phyloP scores from a whole-genome alignment of 805 yeast genomes.

The Ogataea henricii region DNA sequence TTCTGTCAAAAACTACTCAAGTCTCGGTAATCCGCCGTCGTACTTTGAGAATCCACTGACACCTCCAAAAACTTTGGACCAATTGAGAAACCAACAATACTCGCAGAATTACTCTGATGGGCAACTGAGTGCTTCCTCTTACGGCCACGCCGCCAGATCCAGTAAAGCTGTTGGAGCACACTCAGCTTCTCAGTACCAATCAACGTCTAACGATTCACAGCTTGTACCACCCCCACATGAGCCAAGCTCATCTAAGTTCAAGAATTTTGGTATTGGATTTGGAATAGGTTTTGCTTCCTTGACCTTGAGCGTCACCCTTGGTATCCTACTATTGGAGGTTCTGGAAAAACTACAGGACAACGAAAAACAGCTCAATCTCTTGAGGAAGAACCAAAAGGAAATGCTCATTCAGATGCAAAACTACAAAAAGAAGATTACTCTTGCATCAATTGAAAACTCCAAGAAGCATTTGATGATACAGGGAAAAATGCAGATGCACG shows the following conservation, averaged over 20 bases:
- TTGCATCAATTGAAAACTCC: constrained; percentile 54
- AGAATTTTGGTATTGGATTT: constrained; percentile 18
- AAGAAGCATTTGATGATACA: constrained; percentile 48
- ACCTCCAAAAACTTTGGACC: constrained; percentile 36
- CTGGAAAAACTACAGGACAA: constrained; percentile 27
- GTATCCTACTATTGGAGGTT: constrained; percentile 12
- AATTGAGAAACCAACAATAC: constrained; percentile 15
- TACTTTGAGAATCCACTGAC: constrained; percentile 25
- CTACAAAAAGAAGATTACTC: constrained; percentile 52
- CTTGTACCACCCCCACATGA: neutral
- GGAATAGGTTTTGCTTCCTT: constrained; percentile 20
- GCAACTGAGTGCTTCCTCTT: neutral
- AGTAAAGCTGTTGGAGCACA: neutral
- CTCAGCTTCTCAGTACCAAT: neutral
- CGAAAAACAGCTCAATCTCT: constrained; percentile 26
- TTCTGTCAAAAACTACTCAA: constrained; percentile 7
- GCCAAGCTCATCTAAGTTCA: constrained; percentile 9
- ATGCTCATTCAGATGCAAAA: constrained; percentile 51
- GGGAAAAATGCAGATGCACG: constrained; percentile 65
- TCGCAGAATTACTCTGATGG: constrained; percentile 6
- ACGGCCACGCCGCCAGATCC: neutral
- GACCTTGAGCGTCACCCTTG: constrained; percentile 17
- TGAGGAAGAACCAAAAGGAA: constrained; percentile 33
- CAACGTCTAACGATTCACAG: neutral
- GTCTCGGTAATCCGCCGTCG: constrained; percentile 22